phyloP scores from a whole-genome alignment of 768 basidiomycete species.

The Sarcodon sp. region DNA sequence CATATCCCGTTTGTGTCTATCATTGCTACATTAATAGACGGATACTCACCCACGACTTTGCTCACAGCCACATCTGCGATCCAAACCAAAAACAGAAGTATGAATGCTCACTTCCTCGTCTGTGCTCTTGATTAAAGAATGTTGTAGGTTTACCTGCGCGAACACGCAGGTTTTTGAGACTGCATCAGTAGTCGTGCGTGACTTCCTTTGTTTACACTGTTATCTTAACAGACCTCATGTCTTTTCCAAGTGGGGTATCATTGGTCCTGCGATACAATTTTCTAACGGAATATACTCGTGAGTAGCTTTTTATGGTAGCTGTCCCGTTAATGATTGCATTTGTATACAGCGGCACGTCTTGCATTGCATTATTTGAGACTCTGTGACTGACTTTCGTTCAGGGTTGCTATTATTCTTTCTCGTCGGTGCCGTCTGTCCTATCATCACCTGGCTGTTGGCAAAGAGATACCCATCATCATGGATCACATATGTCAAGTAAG shows the following conservation, averaged over 20 bases:
- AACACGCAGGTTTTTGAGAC: conserved; percentile 25
- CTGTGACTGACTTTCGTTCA: conserved; percentile 16
- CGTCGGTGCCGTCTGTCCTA: conserved; percentile 53
- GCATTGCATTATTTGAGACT: conserved; percentile 11
- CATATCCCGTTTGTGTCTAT: neutral
- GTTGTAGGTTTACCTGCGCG: conserved; percentile 1
- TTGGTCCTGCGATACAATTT: conserved; percentile 52
- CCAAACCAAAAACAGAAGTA: neutral
- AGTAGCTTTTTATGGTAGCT: conserved; percentile 8
- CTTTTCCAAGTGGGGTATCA: conserved; percentile 39
- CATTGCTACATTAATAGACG: neutral
- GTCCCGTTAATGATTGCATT: conserved; percentile 7
- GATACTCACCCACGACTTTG: neutral
- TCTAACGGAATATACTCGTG: conserved; percentile 48
- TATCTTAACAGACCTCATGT: conserved; percentile 7
- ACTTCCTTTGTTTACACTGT: conserved; percentile 3
- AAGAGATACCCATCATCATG: conserved; percentile 47
- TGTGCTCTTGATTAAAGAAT: too few species aligned
- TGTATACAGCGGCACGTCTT: conserved; percentile 1
- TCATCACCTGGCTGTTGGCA: conserved; percentile 48
- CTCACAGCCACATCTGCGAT: neutral
- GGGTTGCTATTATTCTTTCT: conserved; percentile 63
- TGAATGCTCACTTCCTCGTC: too few species aligned
- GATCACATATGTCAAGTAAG: conserved; percentile 58
- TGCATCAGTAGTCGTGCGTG: conserved; percentile 45